A percentile compares a stretch with the other conserved stretches of the same genome.
These are phyloP conservation scores for Ophiostoma perfectum DNA, from an alignment of 2,329 filamentous ascomycete species.

Conservation along the genomic window DNA sequence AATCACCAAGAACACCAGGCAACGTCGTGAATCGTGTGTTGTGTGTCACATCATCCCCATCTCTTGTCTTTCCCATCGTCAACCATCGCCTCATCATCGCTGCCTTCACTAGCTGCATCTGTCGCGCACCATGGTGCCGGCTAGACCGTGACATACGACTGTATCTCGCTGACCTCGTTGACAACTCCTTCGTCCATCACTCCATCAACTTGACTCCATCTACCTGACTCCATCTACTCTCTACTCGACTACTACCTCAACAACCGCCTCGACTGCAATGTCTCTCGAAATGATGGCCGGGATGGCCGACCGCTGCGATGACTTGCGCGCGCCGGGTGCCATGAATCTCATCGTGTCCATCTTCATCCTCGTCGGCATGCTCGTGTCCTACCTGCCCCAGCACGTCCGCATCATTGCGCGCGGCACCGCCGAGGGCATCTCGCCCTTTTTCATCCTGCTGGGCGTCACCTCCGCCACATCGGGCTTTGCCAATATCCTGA, in stretches of 20 bases:
- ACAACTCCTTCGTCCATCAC: too few species aligned
- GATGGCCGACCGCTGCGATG: conserved; percentile 41
- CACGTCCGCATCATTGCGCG: conserved; percentile 85
- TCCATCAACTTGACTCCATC: too few species aligned
- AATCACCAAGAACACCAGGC: conserved; percentile 10
- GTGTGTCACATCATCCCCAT: background rate
- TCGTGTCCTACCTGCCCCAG: conserved; percentile 91
- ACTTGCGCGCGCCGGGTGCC: conserved; percentile 48
- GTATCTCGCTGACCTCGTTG: too few species aligned
- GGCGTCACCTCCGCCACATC: conserved; percentile 85
- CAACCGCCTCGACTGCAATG: background rate
- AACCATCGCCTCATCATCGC: background rate
- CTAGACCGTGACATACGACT: background rate
- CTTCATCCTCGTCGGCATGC: conserved; percentile 77
- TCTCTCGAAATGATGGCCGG: conserved; percentile 22
- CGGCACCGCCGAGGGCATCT: conserved; percentile 86
- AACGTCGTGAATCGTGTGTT: conserved; percentile 1
- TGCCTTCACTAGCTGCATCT: background rate
- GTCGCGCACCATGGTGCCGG: conserved; percentile 13
- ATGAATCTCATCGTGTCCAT: conserved; percentile 48
- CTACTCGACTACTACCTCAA: background rate
- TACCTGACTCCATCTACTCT: too few species aligned
- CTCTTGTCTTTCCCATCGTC: too few species aligned
- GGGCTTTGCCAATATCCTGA: conserved; percentile 86
- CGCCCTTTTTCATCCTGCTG: conserved; percentile 91